Conservation (phyloP, 2,329 filamentous ascomycete genomes). For the Huntiella omanensis region DNA sequence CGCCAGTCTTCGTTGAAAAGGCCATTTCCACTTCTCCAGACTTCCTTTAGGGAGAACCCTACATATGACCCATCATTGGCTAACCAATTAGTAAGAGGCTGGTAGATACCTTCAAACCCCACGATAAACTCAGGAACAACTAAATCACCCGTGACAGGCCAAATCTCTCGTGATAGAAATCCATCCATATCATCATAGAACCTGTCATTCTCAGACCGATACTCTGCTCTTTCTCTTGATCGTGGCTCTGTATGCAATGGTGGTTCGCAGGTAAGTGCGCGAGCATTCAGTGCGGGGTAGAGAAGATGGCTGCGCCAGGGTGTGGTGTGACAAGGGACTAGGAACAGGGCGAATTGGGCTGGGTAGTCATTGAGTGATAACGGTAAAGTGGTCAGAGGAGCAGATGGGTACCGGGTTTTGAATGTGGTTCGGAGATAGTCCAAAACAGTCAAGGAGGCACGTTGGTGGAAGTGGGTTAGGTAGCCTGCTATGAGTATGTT, state of each 20-base stretch:
- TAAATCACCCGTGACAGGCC: conserved; percentile 16
- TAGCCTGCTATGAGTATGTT: conserved; percentile 60
- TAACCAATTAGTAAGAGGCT: no score
- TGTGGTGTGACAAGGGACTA: conserved; percentile 91
- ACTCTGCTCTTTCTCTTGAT: conserved; percentile 40
- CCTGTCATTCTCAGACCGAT: conserved; percentile 76
- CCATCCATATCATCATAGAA: conserved; percentile 52
- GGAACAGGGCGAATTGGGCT: conserved; percentile 46
- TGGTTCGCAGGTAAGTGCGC: conserved; percentile 80
- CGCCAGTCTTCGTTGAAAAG: conserved; percentile 44
- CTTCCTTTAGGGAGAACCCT: conserved; percentile 20
- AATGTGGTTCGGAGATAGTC: conserved; percentile 58
- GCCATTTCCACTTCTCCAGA: conserved; percentile 41
- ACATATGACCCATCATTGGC: no score
- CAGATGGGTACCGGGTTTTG: conserved; percentile 32
- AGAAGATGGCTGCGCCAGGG: conserved; percentile 84
- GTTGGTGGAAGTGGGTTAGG: conserved; percentile 58
- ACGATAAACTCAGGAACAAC: conserved; percentile 36
- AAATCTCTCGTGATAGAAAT: conserved; percentile 40
- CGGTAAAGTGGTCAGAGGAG: conserved; percentile 11
- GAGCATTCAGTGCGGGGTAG: conserved; percentile 54
- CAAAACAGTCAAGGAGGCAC: conserved; percentile 58
- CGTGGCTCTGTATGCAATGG: conserved; percentile 48
- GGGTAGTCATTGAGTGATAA: conserved; percentile 14
- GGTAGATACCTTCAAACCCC: conserved; percentile 36